Evolutionary conservation across 495 filamentous ascomycete genomes (phyloP).

Genomic region (Penicillium cataractarum): DNA sequence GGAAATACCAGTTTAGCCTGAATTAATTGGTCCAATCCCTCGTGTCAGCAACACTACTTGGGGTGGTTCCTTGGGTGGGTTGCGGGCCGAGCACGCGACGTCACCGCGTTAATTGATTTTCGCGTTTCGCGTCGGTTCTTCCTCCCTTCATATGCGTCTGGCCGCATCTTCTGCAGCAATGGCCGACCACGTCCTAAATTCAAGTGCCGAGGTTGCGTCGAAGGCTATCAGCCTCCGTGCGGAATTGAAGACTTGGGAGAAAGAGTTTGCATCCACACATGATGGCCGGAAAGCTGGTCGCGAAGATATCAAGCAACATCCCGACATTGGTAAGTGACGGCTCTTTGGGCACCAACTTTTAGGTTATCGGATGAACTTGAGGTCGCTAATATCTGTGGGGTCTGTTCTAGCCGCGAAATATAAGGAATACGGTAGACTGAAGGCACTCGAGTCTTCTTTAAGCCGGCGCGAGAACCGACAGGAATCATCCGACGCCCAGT

Average conservation of each 20-base stretch:
- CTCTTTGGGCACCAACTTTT: not conserved
- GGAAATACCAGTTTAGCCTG: not conserved
- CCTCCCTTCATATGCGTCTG: conserved; percentile 6
- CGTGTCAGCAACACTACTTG: not conserved
- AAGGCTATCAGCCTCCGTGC: conserved; percentile 55
- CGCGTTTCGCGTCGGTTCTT: conserved; percentile 14
- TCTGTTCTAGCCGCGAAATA: conserved; percentile 74
- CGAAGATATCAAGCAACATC: conserved; percentile 84
- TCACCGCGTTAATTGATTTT: conserved; percentile 29
- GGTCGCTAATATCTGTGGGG: not conserved
- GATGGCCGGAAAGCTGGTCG: conserved; percentile 76
- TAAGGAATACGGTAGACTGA: conserved; percentile 80
- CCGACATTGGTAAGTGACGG: conserved; percentile 68
- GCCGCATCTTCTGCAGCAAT: conserved; percentile 34
- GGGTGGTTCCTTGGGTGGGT: not conserved
- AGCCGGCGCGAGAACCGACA: conserved; percentile 33
- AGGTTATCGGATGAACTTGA: not conserved
- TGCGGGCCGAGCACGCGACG: conserved; percentile 21
- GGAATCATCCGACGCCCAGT: conserved; percentile 27
- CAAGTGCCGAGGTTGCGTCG: conserved; percentile 30
- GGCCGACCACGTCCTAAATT: conserved; percentile 28
- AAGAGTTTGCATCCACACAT: conserved; percentile 68
- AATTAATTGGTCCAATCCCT: not conserved
- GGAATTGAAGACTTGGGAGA: conserved; percentile 89
- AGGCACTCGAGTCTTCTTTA: conserved; percentile 54